Conservation (phyloP, 257 asterid genomes). For the Nicotiana attenuata region DNA sequence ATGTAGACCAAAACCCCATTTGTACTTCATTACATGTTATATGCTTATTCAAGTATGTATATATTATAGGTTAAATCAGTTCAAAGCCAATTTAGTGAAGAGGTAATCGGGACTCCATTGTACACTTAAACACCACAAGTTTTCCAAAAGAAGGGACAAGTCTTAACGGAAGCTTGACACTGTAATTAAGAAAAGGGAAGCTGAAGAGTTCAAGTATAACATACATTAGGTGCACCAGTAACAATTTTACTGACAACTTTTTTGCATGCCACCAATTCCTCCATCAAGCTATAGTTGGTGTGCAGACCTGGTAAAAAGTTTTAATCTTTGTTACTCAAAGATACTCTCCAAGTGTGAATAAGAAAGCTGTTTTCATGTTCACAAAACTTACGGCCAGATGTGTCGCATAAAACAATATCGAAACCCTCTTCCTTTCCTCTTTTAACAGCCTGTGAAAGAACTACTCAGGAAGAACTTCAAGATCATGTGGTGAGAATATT, state of each 20-base stretch:
- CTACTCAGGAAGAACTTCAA: slow-evolving; percentile 78
- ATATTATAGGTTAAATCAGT: background rate
- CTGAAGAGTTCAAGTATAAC: slow-evolving; percentile 15
- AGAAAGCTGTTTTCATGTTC: background rate
- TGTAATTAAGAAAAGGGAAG: background rate
- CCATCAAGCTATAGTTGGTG: slow-evolving; percentile 96
- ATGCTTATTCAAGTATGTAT: background rate
- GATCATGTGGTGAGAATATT: slow-evolving; percentile 27
- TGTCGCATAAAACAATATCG: slow-evolving; percentile 85
- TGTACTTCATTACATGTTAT: background rate
- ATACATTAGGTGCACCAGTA: slow-evolving; percentile 84
- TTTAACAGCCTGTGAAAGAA: slow-evolving; percentile 95
- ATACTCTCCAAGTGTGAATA: background rate
- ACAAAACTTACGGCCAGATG: slow-evolving; percentile 84
- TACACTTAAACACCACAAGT: background rate
- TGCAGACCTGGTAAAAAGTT: slow-evolving; percentile 58
- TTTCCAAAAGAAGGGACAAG: background rate
- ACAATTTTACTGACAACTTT: slow-evolving; percentile 68
- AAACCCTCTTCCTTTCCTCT: slow-evolving; percentile 68
- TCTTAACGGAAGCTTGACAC: background rate
- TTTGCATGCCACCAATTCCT: slow-evolving; percentile 86
- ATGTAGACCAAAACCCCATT: background rate
- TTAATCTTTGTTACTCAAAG: background rate
- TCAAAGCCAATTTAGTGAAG: background rate
- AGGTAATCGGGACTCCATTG: background rate